phyloP scores from a whole-genome alignment of 306 rosid genomes.

The Alnus glutinosa region DNA sequence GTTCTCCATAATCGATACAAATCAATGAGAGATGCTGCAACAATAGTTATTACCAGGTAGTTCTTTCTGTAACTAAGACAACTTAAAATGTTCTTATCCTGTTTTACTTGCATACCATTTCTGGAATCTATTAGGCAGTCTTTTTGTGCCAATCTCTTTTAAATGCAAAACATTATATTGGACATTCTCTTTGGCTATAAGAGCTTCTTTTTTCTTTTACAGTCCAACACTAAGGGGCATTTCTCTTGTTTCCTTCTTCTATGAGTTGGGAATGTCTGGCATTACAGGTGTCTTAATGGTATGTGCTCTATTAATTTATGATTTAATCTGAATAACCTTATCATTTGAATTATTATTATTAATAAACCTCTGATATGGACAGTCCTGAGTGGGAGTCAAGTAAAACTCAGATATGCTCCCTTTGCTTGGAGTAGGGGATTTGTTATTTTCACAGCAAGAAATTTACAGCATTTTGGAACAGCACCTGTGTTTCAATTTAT shows the following conservation, averaged over 20 bases:
- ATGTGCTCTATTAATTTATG: constrained; percentile 17
- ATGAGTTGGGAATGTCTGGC: constrained; percentile 80
- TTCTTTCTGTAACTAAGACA: background rate
- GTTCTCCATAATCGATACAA: constrained; percentile 49
- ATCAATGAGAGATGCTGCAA: constrained; percentile 64
- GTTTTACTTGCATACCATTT: background rate
- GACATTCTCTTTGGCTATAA: background rate
- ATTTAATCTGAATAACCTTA: background rate
- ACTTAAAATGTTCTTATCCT: background rate
- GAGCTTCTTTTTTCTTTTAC: constrained; percentile 30
- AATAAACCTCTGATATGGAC: background rate
- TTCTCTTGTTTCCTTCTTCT: constrained; percentile 73
- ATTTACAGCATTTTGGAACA: background rate
- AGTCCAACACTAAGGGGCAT: constrained; percentile 73
- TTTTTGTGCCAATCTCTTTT: background rate
- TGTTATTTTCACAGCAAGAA: too few species aligned
- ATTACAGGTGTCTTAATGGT: constrained; percentile 65
- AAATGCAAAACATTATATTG: background rate
- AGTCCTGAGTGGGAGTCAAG: background rate
- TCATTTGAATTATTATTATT: background rate
- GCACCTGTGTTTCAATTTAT: background rate
- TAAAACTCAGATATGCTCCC: background rate
- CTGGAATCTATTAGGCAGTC: background rate
- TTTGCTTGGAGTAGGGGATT: background rate
- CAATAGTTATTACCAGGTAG: constrained; percentile 63